These are phyloP conservation scores for Myxozyma vanderwaltii DNA, from an alignment of 805 yeast genomes.

Conservation along the genomic window DNA sequence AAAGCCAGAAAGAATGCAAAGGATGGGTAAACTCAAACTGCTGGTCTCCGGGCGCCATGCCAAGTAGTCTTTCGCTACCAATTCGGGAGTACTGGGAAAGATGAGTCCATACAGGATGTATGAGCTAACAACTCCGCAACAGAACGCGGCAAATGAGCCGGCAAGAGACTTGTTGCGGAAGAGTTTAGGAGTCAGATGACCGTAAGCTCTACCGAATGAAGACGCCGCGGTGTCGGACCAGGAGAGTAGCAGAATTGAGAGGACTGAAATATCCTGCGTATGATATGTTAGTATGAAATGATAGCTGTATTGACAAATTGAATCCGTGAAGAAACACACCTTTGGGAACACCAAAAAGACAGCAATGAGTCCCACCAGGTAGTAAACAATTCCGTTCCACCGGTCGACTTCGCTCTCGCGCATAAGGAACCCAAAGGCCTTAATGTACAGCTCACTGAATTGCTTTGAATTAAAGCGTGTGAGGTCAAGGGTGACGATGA, in stretches of 20 bases:
- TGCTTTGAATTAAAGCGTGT: constrained; percentile 61
- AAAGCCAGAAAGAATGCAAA: constrained; percentile 69
- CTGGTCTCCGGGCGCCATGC: constrained; percentile 69
- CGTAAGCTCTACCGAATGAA: constrained; percentile 84
- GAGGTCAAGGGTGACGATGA: constrained; percentile 64
- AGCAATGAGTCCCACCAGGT: constrained; percentile 72
- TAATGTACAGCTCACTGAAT: constrained; percentile 70
- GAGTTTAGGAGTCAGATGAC: constrained; percentile 78
- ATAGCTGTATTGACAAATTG: no score
- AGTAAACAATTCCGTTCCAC: constrained; percentile 88
- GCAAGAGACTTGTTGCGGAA: constrained; percentile 79
- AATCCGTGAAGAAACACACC: constrained; percentile 5
- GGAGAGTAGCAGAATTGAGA: constrained; percentile 77
- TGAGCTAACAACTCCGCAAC: constrained; percentile 68
- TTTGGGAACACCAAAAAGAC: constrained; percentile 66
- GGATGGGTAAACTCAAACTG: constrained; percentile 52
- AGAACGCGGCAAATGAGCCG: constrained; percentile 85
- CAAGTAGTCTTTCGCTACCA: constrained; percentile 45
- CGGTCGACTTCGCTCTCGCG: constrained; percentile 73
- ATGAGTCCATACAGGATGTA: constrained; percentile 71
- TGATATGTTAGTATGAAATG: background rate
- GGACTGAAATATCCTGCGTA: constrained; percentile 68
- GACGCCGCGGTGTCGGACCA: constrained; percentile 99
- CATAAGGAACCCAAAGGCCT: constrained; percentile 75
- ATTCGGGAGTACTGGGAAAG: constrained; percentile 51